Base-by-base conservation (phyloP, 805 yeast species). In the Lachancea kluyveri region DNA sequence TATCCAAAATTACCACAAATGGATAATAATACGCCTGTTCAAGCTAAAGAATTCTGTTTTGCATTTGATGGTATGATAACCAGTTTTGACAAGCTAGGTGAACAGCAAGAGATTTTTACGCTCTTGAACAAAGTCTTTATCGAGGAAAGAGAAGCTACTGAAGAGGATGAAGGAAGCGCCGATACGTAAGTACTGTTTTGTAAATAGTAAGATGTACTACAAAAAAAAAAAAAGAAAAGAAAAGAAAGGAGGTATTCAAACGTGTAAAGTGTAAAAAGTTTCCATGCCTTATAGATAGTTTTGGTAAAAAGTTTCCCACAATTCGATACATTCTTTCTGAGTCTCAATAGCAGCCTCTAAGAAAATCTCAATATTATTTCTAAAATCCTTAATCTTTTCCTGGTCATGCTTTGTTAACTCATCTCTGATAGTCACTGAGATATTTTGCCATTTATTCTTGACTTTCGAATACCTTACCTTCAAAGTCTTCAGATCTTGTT, bases 311-410 rank as follows among this genome's bases (percentile, higher is more conserved):
- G 87, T 77, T 54, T 83, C 92, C 85, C 90, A 83, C n/a, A 79
- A 56, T 51, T 83, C 94, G 37, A 83, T 83, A 19, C 81, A 77
- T 54, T 87, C 96, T 60, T 92, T 92, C 59, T 92, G 98, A 19
- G 87, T 70, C 59, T 92, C 98, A 33, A 88, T 82, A 15, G 92
- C 73, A 31, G 92, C 76, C 57, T 92, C 97, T 52, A 94, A 71
- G 48, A 78, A 88, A 8, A 90, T 79, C 58, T 92, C 98, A 31
- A 90, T 83, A 40, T 87, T 74, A 48, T 83, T 83, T 52, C 95
- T 73, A 59, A 90, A 86, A 47, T 88, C 97, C 22, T 72, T 76
- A 21, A 85, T 70, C 46, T 79, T 82, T 36, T 81, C 90, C 26
- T 65, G 62, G 51, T 86, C 95, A 52, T 88, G 85, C 10, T 56